A percentile compares a stretch with the other conserved stretches of the same genome.
Evolutionary conservation across 208 protist species (phyloP).

Genomic region (Leishmania braziliensis): DNA sequence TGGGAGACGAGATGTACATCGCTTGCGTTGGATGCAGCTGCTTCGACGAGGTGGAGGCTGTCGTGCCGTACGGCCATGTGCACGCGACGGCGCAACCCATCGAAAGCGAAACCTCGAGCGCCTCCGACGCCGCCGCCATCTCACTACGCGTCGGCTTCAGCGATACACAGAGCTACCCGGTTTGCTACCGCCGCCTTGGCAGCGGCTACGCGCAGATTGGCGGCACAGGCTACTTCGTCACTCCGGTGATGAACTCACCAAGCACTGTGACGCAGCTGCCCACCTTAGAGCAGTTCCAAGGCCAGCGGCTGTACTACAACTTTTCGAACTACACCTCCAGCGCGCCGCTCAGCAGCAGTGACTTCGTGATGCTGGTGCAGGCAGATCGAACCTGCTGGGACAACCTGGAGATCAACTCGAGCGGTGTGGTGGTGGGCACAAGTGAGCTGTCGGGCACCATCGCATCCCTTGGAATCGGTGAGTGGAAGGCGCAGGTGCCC

Average conservation of each 20-base stretch:
- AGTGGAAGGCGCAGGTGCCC: conserved; percentile 75
- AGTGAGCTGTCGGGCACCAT: conserved; percentile 29
- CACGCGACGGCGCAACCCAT: conserved; percentile 20
- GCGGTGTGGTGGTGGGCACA: conserved; percentile 43
- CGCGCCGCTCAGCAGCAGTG: conserved; percentile 31
- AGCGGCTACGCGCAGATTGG: conserved; percentile 82
- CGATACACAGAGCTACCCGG: conserved; percentile 44
- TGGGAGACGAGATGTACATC: conserved; percentile 61
- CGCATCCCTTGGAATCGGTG: conserved; percentile 11
- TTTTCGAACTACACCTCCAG: conserved; percentile 44
- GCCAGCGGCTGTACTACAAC: conserved; percentile 73
- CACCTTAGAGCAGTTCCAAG: conserved; percentile 55
- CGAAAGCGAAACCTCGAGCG: neutral
- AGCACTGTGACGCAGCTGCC: conserved; percentile 36
- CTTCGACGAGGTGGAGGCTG: conserved; percentile 50
- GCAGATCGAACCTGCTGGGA: conserved; percentile 77
- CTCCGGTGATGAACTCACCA: conserved; percentile 52
- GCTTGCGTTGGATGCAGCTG: conserved; percentile 77
- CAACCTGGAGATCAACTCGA: conserved; percentile 26
- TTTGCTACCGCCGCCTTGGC: conserved; percentile 80
- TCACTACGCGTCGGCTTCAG: conserved; percentile 72
- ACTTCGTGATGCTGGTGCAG: conserved; percentile 76
- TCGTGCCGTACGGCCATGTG: conserved; percentile 69
- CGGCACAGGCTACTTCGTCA: conserved; percentile 28
- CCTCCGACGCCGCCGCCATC: conserved; percentile 20